Evolutionary conservation across 257 asterid genomes (phyloP).

Genomic region (Solanum infundibuliforme): DNA sequence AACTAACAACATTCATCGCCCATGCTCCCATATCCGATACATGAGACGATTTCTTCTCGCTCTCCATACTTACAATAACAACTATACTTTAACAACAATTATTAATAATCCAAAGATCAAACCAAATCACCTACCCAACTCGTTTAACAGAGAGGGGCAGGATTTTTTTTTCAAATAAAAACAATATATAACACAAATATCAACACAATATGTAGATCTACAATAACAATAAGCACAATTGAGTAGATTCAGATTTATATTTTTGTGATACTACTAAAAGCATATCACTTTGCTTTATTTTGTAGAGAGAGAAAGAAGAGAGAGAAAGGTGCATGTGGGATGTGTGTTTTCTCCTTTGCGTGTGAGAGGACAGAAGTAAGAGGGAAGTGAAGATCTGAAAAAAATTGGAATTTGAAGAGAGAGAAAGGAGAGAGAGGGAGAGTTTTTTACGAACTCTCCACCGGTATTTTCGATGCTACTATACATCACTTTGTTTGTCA

Average conservation of each 20-base stretch:
- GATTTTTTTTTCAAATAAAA: not conserved
- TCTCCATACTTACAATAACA: slow-evolving; percentile 39
- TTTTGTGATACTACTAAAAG: not conserved
- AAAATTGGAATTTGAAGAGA: not conserved
- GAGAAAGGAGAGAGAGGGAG: not conserved
- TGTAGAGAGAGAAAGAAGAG: not conserved
- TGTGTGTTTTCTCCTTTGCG: slow-evolving; percentile 8
- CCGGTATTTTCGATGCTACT: not conserved
- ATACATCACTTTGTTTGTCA: not conserved
- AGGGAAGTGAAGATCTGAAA: not conserved
- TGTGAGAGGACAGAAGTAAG: not conserved
- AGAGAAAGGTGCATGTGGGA: not conserved
- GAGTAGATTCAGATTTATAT: not conserved
- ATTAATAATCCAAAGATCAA: not conserved
- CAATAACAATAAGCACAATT: not conserved
- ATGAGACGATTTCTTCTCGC: slow-evolving; percentile 51
- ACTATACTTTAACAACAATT: not conserved
- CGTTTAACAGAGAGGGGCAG: not conserved
- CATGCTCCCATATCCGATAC: slow-evolving; percentile 95
- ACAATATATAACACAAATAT: not conserved
- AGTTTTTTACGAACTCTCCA: not conserved
- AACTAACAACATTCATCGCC: slow-evolving; percentile 93
- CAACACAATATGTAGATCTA: not conserved
- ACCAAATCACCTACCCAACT: not conserved
- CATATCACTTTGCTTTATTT: not conserved